Evolutionary conservation across 768 basidiomycete species (phyloP).

Genomic region (Phanerochaete carnosa): DNA sequence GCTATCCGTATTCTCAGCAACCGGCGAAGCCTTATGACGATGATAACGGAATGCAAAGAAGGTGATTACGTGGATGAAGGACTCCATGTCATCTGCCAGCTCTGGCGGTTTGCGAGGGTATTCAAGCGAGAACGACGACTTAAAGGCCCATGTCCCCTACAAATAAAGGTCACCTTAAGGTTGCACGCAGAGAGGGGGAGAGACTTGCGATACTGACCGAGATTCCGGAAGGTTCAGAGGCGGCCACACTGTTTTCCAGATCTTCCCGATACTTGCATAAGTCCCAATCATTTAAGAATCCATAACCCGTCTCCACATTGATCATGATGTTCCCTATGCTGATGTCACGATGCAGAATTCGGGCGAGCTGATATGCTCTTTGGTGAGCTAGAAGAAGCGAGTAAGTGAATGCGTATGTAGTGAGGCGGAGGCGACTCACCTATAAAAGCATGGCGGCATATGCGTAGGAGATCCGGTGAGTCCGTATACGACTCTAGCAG

Average conservation of each 20-base stretch:
- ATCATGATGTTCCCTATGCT: slow-evolving; percentile 3
- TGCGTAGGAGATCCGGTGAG: neutral
- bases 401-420: neutral
- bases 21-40: neutral
- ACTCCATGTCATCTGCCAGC: neutral
- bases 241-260: neutral
- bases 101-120: neutral
- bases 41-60: neutral
- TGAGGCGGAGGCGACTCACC: neutral
- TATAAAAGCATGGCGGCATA: neutral
- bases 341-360: slow-evolving; percentile 1
- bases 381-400: neutral
- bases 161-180: no score
- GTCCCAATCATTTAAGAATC: slow-evolving; percentile 7
- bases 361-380: neutral
- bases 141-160: slow-evolving; percentile 6
- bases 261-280: neutral
- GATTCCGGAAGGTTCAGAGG: no score
- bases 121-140: neutral
- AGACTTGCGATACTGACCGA: no score
- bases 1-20: no score
- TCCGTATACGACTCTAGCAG: neutral
- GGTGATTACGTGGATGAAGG: neutral
- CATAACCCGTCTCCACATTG: neutral
- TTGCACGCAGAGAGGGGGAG: no score